These are phyloP conservation scores for Solanum etuberosum DNA, from an alignment of 257 asterid genomes.

Conservation along the genomic window DNA sequence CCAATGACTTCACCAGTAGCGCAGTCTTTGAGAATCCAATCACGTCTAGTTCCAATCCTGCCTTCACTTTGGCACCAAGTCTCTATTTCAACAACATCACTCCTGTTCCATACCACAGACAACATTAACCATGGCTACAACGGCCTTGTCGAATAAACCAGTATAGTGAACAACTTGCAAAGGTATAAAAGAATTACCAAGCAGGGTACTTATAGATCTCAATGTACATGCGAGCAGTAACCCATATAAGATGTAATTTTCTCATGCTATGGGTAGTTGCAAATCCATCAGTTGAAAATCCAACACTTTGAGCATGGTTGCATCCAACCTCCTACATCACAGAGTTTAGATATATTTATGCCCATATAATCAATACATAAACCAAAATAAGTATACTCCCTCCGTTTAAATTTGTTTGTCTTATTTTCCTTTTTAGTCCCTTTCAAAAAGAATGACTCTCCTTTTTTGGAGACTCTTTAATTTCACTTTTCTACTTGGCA, in stretches of 20 bases:
- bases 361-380: background rate
- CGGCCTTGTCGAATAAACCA: background rate
- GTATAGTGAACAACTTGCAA: background rate
- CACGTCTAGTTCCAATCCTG: slow-evolving; percentile 82
- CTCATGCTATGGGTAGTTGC: slow-evolving; percentile 86
- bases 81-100: slow-evolving; percentile 92
- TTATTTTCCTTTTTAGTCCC: background rate
- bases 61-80: slow-evolving; percentile 99
- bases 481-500: background rate
- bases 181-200: slow-evolving; percentile 36
- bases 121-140: background rate
- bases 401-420: background rate
- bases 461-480: background rate
- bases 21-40: slow-evolving; percentile 83
- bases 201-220: slow-evolving; percentile 95
- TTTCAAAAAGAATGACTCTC: background rate
- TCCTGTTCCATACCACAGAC: slow-evolving; percentile 36
- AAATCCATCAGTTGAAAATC: slow-evolving; percentile 93
- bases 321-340: slow-evolving; percentile 76
- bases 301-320: slow-evolving; percentile 93
- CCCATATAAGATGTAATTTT: slow-evolving; percentile 86
- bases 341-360: background rate
- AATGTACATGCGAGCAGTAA: slow-evolving; percentile 96
- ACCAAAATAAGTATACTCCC: background rate
- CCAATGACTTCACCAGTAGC: slow-evolving; percentile 84